Evolutionary conservation across 1,284 basidiomycete genomes (phyloP).

Genomic region (Coniophora puteana): DNA sequence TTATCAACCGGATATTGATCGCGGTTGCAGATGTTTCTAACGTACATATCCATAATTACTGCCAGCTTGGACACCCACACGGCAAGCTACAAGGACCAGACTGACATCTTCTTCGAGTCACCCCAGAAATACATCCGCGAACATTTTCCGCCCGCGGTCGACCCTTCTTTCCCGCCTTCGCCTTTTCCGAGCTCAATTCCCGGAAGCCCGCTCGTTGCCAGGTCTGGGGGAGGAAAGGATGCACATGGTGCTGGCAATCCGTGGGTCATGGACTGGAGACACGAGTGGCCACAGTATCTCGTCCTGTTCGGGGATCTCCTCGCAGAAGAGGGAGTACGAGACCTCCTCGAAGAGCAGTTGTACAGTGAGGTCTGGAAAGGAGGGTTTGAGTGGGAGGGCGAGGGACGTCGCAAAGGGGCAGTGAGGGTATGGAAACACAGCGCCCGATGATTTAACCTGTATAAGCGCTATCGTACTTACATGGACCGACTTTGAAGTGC

Average conservation of each 20-base stretch:
- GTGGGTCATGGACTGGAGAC: conserved; percentile 46
- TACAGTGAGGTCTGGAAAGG: conserved; percentile 66
- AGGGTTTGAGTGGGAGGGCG: conserved; percentile 83
- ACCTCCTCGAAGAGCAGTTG: conserved; percentile 51
- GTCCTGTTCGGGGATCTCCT: conserved; percentile 79
- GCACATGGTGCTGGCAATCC: too few species aligned
- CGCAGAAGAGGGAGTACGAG: conserved; percentile 42
- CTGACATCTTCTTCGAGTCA: conserved; percentile 77
- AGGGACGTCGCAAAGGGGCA: conserved; percentile 70
- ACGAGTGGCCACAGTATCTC: conserved; percentile 80
- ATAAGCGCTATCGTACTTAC: too few species aligned
- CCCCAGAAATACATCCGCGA: conserved; percentile 65
- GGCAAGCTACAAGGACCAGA: conserved; percentile 73
- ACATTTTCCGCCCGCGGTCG: conserved; percentile 63
- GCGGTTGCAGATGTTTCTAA: conserved; percentile 8
- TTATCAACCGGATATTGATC: conserved; percentile 4
- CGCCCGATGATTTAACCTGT: too few species aligned
- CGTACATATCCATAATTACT: conserved; percentile 28
- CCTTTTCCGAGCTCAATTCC: conserved; percentile 55
- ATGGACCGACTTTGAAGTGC: too few species aligned
- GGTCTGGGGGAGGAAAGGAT: too few species aligned
- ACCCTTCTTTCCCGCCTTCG: conserved; percentile 64
- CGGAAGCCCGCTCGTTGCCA: conserved; percentile 29
- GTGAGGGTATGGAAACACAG: conserved; percentile 60
- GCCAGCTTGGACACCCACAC: conserved; percentile 50